These are phyloP conservation scores for Aureobasidium leucospermi DNA, from an alignment of 2,329 filamentous ascomycete species.

Conservation along the genomic window DNA sequence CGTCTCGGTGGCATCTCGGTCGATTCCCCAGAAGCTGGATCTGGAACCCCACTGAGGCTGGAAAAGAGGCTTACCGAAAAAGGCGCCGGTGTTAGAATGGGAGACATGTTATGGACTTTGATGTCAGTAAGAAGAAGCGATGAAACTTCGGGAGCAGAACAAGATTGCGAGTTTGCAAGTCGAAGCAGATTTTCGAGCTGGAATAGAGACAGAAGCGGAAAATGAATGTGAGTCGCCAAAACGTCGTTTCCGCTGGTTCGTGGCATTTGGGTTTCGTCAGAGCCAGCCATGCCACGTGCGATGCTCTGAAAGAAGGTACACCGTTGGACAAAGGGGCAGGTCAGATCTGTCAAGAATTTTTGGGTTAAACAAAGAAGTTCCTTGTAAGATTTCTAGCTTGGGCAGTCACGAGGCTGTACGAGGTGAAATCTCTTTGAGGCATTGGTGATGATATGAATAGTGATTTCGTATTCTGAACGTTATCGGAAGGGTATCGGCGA, in stretches of 20 bases:
- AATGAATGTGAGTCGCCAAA: background rate
- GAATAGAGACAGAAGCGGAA: background rate
- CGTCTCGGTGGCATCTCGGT: conserved; percentile 8
- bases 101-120: no score
- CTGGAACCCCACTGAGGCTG: background rate
- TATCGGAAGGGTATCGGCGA: no score
- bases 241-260: background rate
- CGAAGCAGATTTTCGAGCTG: no score
- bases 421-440: background rate
- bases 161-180: background rate
- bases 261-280: background rate
- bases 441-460: background rate
- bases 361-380: background rate
- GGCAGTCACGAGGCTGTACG: background rate
- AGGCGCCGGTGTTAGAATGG: background rate
- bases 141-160: background rate
- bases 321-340: background rate
- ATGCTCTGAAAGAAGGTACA: background rate
- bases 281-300: background rate
- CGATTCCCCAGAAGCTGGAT: background rate
- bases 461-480: background rate
- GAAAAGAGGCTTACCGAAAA: background rate
- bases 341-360: background rate
- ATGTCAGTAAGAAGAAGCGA: background rate
- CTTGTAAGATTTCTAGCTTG: background rate